Evolutionary conservation across 768 basidiomycete species (phyloP).

Genomic region (Cystofilobasidium ferigula): DNA sequence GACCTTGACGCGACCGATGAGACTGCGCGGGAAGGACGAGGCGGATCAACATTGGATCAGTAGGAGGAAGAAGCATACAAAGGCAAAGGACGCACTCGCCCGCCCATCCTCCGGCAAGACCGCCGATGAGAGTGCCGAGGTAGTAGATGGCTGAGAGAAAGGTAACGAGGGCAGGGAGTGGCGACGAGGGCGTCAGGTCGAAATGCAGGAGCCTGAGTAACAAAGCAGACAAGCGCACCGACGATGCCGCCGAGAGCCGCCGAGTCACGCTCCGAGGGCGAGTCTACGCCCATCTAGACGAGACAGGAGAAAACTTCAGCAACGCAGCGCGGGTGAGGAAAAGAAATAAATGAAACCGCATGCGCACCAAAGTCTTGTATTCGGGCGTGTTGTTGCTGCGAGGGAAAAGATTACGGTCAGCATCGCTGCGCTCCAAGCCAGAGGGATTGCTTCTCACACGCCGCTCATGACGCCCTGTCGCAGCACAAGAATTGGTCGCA

Average conservation of each 20-base stretch:
- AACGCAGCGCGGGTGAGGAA: too few relatives aligned
- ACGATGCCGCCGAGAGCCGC: conserved; percentile 23
- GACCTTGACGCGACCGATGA: conserved; percentile 1
- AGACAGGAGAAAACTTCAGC: neutral
- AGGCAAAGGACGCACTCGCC: too few relatives aligned
- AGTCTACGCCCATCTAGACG: conserved; percentile 3
- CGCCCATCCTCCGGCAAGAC: conserved; percentile 1
- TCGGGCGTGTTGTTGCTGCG: conserved; percentile 6
- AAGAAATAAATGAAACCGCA: neutral
- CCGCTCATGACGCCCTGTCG: conserved; percentile 18
- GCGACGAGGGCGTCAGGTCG: neutral
- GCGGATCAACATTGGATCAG: too few relatives aligned
- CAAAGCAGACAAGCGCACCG: neutral
- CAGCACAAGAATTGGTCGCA: neutral
- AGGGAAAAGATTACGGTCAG: neutral
- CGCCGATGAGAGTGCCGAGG: conserved; percentile 19
- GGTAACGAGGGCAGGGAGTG: neutral
- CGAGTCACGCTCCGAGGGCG: conserved; percentile 13
- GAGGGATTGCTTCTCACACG: neutral
- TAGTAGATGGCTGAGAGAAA: conserved; percentile 11
- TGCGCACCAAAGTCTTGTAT: conserved; percentile 8
- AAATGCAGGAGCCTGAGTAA: too few relatives aligned
- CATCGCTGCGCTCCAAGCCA: too few relatives aligned
- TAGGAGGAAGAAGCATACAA: too few relatives aligned
- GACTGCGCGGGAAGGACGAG: too few relatives aligned